Base-by-base conservation (phyloP, 2,329 filamentous ascomycete genomes). In the Colletotrichum lentis region DNA sequence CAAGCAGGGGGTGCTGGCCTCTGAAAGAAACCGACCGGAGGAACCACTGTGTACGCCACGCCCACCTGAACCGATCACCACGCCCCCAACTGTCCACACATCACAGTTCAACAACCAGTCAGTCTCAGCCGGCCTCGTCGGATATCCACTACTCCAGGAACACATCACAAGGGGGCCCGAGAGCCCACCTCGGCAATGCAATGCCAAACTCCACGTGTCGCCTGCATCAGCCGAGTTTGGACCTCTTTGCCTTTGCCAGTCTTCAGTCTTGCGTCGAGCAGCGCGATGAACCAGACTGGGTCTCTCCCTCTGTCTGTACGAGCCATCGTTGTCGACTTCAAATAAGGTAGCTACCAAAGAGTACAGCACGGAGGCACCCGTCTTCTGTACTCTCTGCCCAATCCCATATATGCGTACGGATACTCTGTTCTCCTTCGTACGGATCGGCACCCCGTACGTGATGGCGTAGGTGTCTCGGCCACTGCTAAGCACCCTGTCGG, bases 171-270 rank as follows among this genome's bases (percentile, higher is more conserved):
- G 57, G 27, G 31, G 50, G 64, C n/a, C 47, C 47, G 62, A 39
- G 62, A 61, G 47, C 62, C 62, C 20, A 10, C 27, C 52, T 6
- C 11, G 27, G 18, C 31, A 37, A 47, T 12, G 12, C 43, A 5
- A 22, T 16, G 2, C 52, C 24, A 63, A 44, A 44, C n/a, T 56
- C 64, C 58, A 67, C 59, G 64, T 63, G 64, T 55, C 52, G 27
- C 44, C 43, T 37, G 39, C 59, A 44, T 62, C 59, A 22, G 57
- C 52, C 52, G 59, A 63, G 64, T 52, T 63, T 44, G 58, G 58
- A 20, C 52, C 64, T 52, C 57, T 37, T 35, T 16, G 31, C 31
- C 27, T 10, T 35, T 35, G 31, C 24, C 24, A 24, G 24, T 24
- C 24, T 24, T n/a, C 14, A 60, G 10, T 31, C 35, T 44, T 14